Conservation (phyloP, 2,329 filamentous ascomycete species). For the Calonectria pauciramosa region DNA sequence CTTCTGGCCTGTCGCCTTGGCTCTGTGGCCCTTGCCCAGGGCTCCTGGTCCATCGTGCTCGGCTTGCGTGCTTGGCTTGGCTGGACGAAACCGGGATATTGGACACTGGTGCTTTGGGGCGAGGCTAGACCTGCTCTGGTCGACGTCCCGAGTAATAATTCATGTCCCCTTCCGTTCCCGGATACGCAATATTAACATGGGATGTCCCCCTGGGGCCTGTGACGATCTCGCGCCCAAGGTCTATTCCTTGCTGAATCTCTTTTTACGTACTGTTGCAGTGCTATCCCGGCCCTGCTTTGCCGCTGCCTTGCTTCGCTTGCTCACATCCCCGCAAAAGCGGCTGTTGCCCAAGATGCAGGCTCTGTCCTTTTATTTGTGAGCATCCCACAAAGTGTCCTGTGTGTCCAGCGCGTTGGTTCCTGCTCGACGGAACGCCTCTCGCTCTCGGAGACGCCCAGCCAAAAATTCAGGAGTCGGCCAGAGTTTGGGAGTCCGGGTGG, state of each 20-base stretch:
- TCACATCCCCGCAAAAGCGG: slow-evolving; percentile 10
- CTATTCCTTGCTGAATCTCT: slow-evolving; percentile 4
- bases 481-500: background rate
- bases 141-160: background rate
- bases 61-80: slow-evolving; percentile 11
- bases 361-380: slow-evolving; percentile 17
- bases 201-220: slow-evolving; percentile 27
- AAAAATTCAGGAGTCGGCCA: slow-evolving; percentile 12
- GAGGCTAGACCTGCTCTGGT: slow-evolving; percentile 2
- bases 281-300: slow-evolving; percentile 5
- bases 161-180: slow-evolving; percentile 7
- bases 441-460: background rate
- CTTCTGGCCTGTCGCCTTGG: slow-evolving; percentile 32
- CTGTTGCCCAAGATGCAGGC: slow-evolving; percentile 23
- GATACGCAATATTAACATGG: slow-evolving; percentile 41
- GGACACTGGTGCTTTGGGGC: slow-evolving; percentile 2
- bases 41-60: slow-evolving; percentile 8
- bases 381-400: background rate
- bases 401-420: background rate
- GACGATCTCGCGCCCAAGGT: slow-evolving; percentile 33
- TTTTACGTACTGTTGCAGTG: background rate
- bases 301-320: background rate
- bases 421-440: background rate
- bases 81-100: slow-evolving; percentile 11
- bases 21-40: slow-evolving; percentile 9